phyloP scores from a whole-genome alignment of 768 basidiomycete genomes.

The Fomitopsis pulvina region DNA sequence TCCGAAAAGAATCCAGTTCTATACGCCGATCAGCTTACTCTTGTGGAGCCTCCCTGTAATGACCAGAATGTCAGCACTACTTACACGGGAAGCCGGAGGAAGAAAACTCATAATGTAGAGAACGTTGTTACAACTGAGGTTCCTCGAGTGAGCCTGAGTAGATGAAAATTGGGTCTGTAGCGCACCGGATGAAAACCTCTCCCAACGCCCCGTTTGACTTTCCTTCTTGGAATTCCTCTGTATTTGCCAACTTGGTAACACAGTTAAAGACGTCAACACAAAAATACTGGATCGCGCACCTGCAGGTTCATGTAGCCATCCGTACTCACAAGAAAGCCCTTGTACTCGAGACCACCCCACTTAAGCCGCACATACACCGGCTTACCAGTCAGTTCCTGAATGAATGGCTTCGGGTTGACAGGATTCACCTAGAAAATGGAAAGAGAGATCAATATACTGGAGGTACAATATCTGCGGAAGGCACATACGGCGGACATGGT shows the following conservation, averaged over 20 bases:
- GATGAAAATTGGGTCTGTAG: slow-evolving; percentile 15
- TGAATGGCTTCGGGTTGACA: slow-evolving; percentile 98
- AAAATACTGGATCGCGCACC: slow-evolving; percentile 36
- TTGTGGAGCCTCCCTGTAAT: slow-evolving; percentile 67
- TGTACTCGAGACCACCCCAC: slow-evolving; percentile 97
- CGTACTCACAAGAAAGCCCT: slow-evolving; percentile 97
- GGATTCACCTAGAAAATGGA: slow-evolving; percentile 59
- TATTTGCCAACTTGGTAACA: slow-evolving; percentile 80
- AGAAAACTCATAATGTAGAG: slow-evolving; percentile 83
- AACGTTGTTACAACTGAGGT: slow-evolving; percentile 86
- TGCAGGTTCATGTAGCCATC: slow-evolving; percentile 99
- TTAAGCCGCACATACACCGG: slow-evolving; percentile 92
- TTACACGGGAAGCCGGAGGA: slow-evolving; percentile 15
- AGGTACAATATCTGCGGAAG: background rate
- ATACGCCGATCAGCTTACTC: too few relatives aligned
- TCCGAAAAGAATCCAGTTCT: background rate
- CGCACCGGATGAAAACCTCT: slow-evolving; percentile 96
- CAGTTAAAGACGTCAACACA: background rate
- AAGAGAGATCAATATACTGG: background rate
- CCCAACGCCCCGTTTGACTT: slow-evolving; percentile 95
- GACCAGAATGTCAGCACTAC: slow-evolving; percentile 16
- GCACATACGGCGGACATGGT: slow-evolving; percentile 61
- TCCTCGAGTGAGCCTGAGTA: slow-evolving; percentile 7
- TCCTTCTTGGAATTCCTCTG: slow-evolving; percentile 96
- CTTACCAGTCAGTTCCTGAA: slow-evolving; percentile 98